Percentiles rank a stretch among this genome's conserved stretches.
Evolutionary conservation across 2,329 filamentous ascomycete species (phyloP).

Genomic region (Tolypocladium sp.): DNA sequence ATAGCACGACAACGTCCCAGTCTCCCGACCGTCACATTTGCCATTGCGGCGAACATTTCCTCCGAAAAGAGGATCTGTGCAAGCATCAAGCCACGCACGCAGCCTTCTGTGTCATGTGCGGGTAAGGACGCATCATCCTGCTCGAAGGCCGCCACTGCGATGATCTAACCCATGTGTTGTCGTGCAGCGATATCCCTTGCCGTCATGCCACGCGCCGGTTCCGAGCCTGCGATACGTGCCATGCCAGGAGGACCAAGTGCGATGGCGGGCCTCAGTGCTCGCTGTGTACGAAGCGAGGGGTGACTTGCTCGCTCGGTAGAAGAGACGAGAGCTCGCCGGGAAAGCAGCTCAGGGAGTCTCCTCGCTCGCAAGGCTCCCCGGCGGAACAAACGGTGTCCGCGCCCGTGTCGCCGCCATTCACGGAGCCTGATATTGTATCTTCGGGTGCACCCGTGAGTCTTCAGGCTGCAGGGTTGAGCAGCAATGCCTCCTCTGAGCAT

Average conservation of each 20-base stretch:
- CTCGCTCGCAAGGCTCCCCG: not conserved
- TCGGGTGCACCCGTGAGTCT: not conserved
- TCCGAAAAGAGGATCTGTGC: slow-evolving; percentile 29
- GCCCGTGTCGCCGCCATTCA: not conserved
- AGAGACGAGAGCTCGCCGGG: slow-evolving; percentile 1
- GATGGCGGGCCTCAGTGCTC: slow-evolving; percentile 29
- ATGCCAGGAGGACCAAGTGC: slow-evolving; percentile 35
- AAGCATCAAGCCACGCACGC: slow-evolving; percentile 29
- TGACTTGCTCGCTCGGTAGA: slow-evolving; percentile 26
- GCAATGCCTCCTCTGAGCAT: not conserved
- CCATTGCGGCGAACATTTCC: slow-evolving; percentile 29
- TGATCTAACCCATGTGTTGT: not conserved
- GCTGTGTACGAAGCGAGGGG: slow-evolving; percentile 27
- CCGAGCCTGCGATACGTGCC: slow-evolving; percentile 32
- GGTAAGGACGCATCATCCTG: slow-evolving; percentile 14
- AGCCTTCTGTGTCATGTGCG: slow-evolving; percentile 26
- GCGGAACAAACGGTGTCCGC: not conserved
- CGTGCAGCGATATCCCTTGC: slow-evolving; percentile 24
- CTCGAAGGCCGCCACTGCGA: not conserved
- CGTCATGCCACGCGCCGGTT: slow-evolving; percentile 26
- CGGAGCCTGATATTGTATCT: not conserved
- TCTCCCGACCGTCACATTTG: slow-evolving; percentile 20
- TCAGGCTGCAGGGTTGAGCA: not conserved
- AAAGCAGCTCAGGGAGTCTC: not conserved
- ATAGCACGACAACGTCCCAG: slow-evolving; percentile 1